Evolutionary conservation across 352 stramenopile genomes (phyloP).

Genomic region (Pythium folliculosum): DNA sequence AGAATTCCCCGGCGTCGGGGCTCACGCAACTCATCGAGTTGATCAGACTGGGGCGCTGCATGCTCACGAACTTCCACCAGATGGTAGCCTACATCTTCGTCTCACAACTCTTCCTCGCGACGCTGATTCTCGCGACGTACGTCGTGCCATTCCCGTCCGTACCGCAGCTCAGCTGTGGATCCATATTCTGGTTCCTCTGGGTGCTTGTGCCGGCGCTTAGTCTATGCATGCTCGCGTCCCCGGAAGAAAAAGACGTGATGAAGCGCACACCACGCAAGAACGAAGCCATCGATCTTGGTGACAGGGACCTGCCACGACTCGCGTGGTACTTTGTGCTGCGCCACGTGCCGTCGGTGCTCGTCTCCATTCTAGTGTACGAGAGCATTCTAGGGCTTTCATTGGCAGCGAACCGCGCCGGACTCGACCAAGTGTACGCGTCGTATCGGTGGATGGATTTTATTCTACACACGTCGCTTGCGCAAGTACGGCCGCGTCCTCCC

Average conservation of each 20-base stretch:
- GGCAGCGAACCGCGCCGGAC: slow-evolving; percentile 31
- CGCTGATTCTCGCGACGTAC: slow-evolving; percentile 68
- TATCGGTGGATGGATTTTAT: slow-evolving; percentile 73
- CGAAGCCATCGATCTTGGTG: slow-evolving; percentile 58
- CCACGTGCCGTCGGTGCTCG: slow-evolving; percentile 63
- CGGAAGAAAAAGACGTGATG: slow-evolving; percentile 75
- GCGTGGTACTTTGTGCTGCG: slow-evolving; percentile 69
- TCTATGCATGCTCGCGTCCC: slow-evolving; percentile 76
- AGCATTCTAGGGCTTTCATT: slow-evolving; percentile 72
- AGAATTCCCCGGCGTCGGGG: slow-evolving; percentile 36
- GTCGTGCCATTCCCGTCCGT: slow-evolving; percentile 75
- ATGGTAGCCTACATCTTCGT: slow-evolving; percentile 87
- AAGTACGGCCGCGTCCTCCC: slow-evolving; percentile 49
- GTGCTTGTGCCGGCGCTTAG: slow-evolving; percentile 73
- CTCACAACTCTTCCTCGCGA: slow-evolving; percentile 80
- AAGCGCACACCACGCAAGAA: slow-evolving; percentile 87
- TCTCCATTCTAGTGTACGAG: slow-evolving; percentile 69
- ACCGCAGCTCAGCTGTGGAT: slow-evolving; percentile 69
- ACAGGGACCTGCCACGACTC: slow-evolving; percentile 56
- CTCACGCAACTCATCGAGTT: slow-evolving; percentile 79
- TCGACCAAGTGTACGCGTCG: slow-evolving; percentile 26
- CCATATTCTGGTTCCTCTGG: slow-evolving; percentile 86
- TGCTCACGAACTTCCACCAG: slow-evolving; percentile 87
- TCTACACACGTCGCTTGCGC: slow-evolving; percentile 44
- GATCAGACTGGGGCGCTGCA: slow-evolving; percentile 69